These are phyloP conservation scores for Pulveroboletus sp. DNA, from an alignment of 768 basidiomycete species.

Conservation along the genomic window DNA sequence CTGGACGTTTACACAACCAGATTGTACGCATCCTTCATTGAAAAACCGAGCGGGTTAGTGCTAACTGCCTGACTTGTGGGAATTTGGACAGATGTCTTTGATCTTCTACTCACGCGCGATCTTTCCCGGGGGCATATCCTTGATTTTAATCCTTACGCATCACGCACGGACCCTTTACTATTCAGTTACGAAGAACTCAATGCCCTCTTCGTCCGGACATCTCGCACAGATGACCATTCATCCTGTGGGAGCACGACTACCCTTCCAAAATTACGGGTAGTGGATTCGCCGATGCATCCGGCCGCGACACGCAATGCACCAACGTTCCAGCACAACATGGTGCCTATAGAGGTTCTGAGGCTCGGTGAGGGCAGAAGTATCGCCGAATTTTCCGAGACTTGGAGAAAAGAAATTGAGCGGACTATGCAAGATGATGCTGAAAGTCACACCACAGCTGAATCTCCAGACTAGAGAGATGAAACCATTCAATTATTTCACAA, in stretches of 20 bases:
- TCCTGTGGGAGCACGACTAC: not conserved
- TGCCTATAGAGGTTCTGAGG: slow-evolving; percentile 83
- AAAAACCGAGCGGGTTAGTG: not conserved
- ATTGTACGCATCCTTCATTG: slow-evolving; percentile 53
- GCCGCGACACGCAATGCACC: slow-evolving; percentile 65
- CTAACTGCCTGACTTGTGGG: not conserved
- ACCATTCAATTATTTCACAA: not conserved
- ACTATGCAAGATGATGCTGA: slow-evolving; percentile 21
- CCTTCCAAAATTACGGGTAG: slow-evolving; percentile 52
- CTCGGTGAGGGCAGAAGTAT: slow-evolving; percentile 72
- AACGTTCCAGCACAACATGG: slow-evolving; percentile 79
- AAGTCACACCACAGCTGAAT: not conserved
- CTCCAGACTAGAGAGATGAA: not conserved
- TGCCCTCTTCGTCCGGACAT: slow-evolving; percentile 28
- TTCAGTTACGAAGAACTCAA: slow-evolving; percentile 79
- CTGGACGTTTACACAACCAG: slow-evolving; percentile 49
- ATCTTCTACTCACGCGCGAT: slow-evolving; percentile 83
- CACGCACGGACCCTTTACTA: slow-evolving; percentile 81
- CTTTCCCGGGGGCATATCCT: slow-evolving; percentile 72
- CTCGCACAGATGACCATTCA: not conserved
- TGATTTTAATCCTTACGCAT: slow-evolving; percentile 88
- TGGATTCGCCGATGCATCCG: slow-evolving; percentile 74
- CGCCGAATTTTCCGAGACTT: slow-evolving; percentile 65
- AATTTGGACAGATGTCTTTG: slow-evolving; percentile 61
- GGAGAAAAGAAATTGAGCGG: slow-evolving; percentile 51